Conservation (phyloP, 495 filamentous ascomycete genomes). For the Aeminium ludgeri region DNA sequence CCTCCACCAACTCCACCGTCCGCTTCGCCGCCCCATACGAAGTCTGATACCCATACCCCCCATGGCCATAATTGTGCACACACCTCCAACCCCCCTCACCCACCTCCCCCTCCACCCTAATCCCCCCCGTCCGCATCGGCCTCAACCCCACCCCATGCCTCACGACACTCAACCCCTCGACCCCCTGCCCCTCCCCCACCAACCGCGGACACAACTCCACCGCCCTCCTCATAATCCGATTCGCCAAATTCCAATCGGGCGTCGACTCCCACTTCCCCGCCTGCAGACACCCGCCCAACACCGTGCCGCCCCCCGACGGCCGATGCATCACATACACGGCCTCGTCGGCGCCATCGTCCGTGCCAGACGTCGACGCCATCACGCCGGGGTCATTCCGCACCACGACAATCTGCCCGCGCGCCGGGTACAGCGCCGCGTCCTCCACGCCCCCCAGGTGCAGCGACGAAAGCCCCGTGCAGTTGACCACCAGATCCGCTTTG, state of each 20-base stretch:
- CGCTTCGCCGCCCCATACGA: slow-evolving; percentile 67
- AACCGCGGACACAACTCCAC: slow-evolving; percentile 57
- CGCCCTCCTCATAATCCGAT: slow-evolving; percentile 75
- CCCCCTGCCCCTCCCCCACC: slow-evolving; percentile 51
- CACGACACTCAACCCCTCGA: slow-evolving; percentile 68
- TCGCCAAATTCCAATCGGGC: slow-evolving; percentile 63
- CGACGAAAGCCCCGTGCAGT: slow-evolving; percentile 70
- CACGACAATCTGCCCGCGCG: slow-evolving; percentile 71
- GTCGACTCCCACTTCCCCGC: slow-evolving; percentile 68
- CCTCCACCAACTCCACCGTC: slow-evolving; percentile 54
- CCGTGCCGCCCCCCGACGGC: slow-evolving; percentile 60
- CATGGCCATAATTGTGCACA: slow-evolving; percentile 95
- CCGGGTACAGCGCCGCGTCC: slow-evolving; percentile 58
- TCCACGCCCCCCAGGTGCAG: slow-evolving; percentile 63
- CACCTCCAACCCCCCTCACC: slow-evolving; percentile 53
- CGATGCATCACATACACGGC: slow-evolving; percentile 79
- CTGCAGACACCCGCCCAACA: slow-evolving; percentile 79
- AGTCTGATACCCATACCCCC: slow-evolving; percentile 77
- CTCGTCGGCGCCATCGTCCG: slow-evolving; percentile 67
- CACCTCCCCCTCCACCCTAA: slow-evolving; percentile 67
- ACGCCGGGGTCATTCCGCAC: slow-evolving; percentile 66
- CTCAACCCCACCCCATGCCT: slow-evolving; percentile 78
- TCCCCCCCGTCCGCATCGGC: slow-evolving; percentile 57
- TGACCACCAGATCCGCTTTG: slow-evolving; percentile 57
- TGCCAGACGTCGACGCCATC: slow-evolving; percentile 56